A percentile compares a stretch with the other conserved stretches of the same genome.
Conservation (phyloP, 106 monocot species). For the Dendrobium nobile region DNA sequence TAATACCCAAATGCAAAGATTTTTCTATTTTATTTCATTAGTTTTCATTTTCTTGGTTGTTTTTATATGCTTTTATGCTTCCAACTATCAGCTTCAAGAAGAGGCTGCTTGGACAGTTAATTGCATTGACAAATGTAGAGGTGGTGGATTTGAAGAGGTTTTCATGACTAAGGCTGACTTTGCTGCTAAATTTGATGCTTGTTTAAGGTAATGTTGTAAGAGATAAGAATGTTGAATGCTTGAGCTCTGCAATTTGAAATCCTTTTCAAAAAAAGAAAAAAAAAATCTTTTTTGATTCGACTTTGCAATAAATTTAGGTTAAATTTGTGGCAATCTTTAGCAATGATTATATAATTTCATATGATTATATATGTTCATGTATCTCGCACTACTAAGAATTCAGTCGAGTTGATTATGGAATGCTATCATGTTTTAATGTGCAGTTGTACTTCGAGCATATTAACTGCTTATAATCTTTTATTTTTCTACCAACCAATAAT, state of each 20-base stretch:
- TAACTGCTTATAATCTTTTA: neutral
- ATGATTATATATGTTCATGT: neutral
- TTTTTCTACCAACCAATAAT: neutral
- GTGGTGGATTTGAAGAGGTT: conserved; percentile 85
- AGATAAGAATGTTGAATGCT: neutral
- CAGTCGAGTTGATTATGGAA: neutral
- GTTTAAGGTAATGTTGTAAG: conserved; percentile 50
- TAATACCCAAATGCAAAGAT: neutral
- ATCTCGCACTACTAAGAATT: neutral
- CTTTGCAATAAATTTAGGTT: neutral
- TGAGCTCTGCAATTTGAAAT: neutral
- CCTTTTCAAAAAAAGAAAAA: neutral
- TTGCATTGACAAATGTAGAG: conserved; percentile 54
- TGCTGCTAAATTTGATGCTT: conserved; percentile 84
- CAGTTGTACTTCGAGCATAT: neutral
- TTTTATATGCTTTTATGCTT: conserved; percentile 13
- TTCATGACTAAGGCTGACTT: conserved; percentile 87
- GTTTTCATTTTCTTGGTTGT: neutral
- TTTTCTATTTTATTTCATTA: neutral
- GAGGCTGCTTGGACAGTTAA: conserved; percentile 51
- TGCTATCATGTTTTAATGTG: neutral
- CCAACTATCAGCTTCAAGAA: conserved; percentile 56
- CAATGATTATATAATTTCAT: neutral
- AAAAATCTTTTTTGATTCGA: neutral
- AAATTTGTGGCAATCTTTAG: neutral